A percentile compares a stretch with the other conserved stretches of the same genome.
phyloP scores from a whole-genome alignment of 2,329 filamentous ascomycete genomes.

The Cladosporium sp. region DNA sequence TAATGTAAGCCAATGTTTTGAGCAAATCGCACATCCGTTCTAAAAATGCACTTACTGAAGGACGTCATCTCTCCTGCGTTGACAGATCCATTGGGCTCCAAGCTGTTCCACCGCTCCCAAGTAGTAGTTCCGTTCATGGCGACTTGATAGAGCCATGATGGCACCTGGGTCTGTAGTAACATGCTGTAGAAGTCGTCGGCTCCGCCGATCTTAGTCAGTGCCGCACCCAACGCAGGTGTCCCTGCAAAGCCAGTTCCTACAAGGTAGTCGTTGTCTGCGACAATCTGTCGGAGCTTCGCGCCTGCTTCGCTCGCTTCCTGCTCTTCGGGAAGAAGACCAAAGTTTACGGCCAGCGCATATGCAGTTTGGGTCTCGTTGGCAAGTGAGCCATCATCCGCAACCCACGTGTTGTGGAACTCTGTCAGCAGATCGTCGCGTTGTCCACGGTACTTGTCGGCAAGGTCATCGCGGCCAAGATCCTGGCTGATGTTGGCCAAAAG shows the following conservation, averaged over 20 bases:
- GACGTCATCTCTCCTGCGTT: conserved; percentile 54
- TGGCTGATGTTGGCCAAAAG: conserved; percentile 36
- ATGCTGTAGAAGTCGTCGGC: conserved; percentile 47
- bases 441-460: conserved; percentile 30
- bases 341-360: conserved; percentile 33
- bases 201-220: conserved; percentile 25
- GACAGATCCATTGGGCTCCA: conserved; percentile 48
- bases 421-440: conserved; percentile 25
- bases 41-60: conserved; percentile 15
- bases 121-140: conserved; percentile 51
- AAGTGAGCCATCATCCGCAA: conserved; percentile 35
- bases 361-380: conserved; percentile 40
- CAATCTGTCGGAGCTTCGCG: conserved; percentile 31
- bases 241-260: conserved; percentile 55
- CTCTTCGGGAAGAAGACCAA: conserved; percentile 29
- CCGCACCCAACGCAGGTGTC: conserved; percentile 52
- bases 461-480: conserved; percentile 29
- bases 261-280: conserved; percentile 32
- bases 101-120: conserved; percentile 56
- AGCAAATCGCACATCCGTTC: too few species aligned
- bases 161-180: conserved; percentile 50
- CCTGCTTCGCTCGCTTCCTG: conserved; percentile 25
- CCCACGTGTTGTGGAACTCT: conserved; percentile 37
- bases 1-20: neutral
- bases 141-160: conserved; percentile 54